Evolutionary conservation across 2,329 filamentous ascomycete genomes (phyloP).

Genomic region (Colletotrichum sp.): DNA sequence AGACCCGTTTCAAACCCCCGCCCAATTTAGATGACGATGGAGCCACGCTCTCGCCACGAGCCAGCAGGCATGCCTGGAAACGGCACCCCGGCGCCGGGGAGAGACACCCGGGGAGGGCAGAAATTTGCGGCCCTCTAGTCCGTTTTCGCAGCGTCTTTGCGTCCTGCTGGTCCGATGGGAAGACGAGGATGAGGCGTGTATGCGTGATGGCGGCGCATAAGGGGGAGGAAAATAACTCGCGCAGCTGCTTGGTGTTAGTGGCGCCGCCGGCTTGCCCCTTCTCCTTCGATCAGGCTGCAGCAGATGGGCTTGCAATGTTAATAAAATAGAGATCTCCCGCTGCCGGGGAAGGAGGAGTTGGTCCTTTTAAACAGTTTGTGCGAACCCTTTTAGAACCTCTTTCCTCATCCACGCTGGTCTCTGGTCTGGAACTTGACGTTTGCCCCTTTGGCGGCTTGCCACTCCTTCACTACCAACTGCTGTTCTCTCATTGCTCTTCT

Average conservation of each 20-base stretch:
- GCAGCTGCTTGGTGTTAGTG: neutral
- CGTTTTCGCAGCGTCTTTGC: neutral
- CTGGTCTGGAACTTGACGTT: neutral
- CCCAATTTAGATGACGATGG: conserved; percentile 15
- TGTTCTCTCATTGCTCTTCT: neutral
- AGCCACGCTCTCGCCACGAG: conserved; percentile 12
- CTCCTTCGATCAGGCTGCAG: neutral
- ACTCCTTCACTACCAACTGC: conserved; percentile 5
- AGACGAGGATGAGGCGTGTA: neutral
- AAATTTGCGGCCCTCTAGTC: neutral
- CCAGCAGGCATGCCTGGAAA: conserved; percentile 3
- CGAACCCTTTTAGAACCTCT: neutral
- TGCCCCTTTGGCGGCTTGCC: neutral
- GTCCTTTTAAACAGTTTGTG: neutral
- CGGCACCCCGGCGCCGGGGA: conserved; percentile 3
- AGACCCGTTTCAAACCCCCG: conserved; percentile 7
- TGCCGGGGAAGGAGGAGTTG: neutral
- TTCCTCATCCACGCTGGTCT: conserved; percentile 9
- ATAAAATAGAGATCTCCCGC: neutral
- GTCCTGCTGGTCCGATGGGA: neutral
- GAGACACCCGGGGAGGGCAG: neutral
- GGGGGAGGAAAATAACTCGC: neutral
- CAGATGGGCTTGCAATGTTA: neutral
- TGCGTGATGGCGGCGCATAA: neutral
- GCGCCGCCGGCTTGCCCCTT: neutral